Conservation (phyloP, 169 alveolate species). For the Neospora caninum region DNA sequence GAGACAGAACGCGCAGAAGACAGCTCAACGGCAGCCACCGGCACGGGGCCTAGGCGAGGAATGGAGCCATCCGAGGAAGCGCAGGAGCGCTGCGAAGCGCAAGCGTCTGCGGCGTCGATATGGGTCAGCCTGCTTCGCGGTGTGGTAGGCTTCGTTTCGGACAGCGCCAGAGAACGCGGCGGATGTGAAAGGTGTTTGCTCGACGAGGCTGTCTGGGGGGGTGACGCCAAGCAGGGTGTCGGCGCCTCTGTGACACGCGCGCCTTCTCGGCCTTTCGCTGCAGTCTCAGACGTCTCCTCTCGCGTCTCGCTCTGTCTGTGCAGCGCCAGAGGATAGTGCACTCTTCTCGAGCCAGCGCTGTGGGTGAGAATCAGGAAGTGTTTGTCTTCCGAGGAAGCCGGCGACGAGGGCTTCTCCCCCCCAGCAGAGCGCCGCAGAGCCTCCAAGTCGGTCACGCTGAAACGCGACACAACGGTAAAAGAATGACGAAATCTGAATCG, state of each 20-base stretch:
- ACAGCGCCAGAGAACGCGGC: neutral
- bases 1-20: constrained; percentile 4
- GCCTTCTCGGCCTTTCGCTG: neutral
- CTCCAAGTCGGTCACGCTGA: constrained; percentile 12
- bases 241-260: neutral
- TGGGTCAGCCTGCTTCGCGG: too few species aligned
- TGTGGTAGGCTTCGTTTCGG: neutral
- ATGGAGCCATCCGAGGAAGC: neutral
- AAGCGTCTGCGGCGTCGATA: neutral
- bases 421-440: constrained; percentile 38
- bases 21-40: neutral
- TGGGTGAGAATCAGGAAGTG: constrained; percentile 15
- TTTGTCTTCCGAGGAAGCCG: neutral
- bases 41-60: neutral
- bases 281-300: neutral
- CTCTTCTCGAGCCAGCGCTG: neutral
- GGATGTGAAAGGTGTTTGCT: too few species aligned
- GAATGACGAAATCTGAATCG: too few species aligned
- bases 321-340: constrained; percentile 38
- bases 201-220: neutral
- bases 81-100: neutral
- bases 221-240: neutral
- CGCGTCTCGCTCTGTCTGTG: neutral
- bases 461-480: neutral
- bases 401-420: neutral